Evolutionary conservation across 805 yeast genomes (phyloP).

Genomic region (Ogataea polymorpha): DNA sequence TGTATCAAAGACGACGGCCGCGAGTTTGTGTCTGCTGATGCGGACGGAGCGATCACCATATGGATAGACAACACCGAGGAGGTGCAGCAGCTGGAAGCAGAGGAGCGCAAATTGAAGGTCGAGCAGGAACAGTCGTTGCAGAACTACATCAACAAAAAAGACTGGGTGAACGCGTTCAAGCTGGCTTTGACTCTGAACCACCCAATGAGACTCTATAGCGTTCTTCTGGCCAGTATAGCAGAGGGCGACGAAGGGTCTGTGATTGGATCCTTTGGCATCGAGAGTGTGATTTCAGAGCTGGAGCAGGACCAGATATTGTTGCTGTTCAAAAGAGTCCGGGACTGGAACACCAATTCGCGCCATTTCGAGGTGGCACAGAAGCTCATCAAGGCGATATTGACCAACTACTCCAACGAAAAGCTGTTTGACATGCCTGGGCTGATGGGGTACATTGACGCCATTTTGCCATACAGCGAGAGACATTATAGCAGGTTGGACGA

Average conservation of each 20-base stretch:
- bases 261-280: constrained; percentile 60
- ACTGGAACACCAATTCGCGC: constrained; percentile 91
- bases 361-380: constrained; percentile 80
- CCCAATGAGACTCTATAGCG: constrained; percentile 82
- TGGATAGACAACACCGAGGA: constrained; percentile 91
- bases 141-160: constrained; percentile 65
- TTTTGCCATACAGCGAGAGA: constrained; percentile 85
- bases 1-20: constrained; percentile 64
- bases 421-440: constrained; percentile 66
- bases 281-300: constrained; percentile 55
- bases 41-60: constrained; percentile 85
- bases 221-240: constrained; percentile 62
- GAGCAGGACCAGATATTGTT: constrained; percentile 55
- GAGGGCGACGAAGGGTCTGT: constrained; percentile 46
- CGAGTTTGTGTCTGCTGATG: constrained; percentile 81
- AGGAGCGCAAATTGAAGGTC: constrained; percentile 51
- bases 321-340: constrained; percentile 75
- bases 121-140: constrained; percentile 88
- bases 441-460: constrained; percentile 63
- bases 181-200: constrained; percentile 85
- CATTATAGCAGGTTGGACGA: constrained; percentile 77
- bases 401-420: constrained; percentile 49
- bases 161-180: constrained; percentile 87
- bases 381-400: constrained; percentile 62
- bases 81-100: constrained; percentile 51